phyloP scores from a whole-genome alignment of 176 grass and related monocot genomes.

The Pontederia crassipes region DNA sequence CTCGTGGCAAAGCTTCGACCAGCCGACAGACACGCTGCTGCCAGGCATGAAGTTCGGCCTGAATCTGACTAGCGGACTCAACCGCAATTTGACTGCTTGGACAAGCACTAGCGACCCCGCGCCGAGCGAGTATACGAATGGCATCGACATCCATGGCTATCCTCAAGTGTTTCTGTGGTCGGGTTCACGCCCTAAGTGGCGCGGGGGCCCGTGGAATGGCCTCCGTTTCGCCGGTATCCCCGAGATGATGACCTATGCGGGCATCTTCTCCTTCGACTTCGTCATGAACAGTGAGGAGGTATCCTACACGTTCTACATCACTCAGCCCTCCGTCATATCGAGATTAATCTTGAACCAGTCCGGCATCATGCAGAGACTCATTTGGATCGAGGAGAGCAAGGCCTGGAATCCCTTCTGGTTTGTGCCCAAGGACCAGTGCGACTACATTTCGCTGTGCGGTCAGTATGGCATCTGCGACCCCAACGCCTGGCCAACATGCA shows the following conservation, averaged over 20 bases:
- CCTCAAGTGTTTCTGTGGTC: background rate
- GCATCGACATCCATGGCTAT: background rate
- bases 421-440: slow-evolving; percentile 21
- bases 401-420: background rate
- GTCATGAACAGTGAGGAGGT: background rate
- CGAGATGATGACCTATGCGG: slow-evolving; percentile 35
- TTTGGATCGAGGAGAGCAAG: too few relatives aligned
- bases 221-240: slow-evolving; percentile 11
- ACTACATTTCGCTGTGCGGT: slow-evolving; percentile 40
- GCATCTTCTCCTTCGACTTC: slow-evolving; percentile 16
- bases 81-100: slow-evolving; percentile 49
- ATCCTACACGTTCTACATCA: background rate
- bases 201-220: too few relatives aligned
- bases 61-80: slow-evolving; percentile 28
- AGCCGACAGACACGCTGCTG: slow-evolving; percentile 57
- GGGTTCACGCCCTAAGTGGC: background rate
- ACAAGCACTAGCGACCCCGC: slow-evolving; percentile 36
- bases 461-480: slow-evolving; percentile 48
- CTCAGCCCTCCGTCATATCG: background rate
- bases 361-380: background rate
- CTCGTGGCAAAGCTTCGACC: slow-evolving; percentile 65
- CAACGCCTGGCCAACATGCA: slow-evolving; percentile 21
- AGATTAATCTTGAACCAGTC: background rate
- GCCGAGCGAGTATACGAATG: slow-evolving; percentile 16
- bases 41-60: slow-evolving; percentile 57